Evolutionary conservation across 306 rosid genomes (phyloP).

Genomic region (Betula pendula): DNA sequence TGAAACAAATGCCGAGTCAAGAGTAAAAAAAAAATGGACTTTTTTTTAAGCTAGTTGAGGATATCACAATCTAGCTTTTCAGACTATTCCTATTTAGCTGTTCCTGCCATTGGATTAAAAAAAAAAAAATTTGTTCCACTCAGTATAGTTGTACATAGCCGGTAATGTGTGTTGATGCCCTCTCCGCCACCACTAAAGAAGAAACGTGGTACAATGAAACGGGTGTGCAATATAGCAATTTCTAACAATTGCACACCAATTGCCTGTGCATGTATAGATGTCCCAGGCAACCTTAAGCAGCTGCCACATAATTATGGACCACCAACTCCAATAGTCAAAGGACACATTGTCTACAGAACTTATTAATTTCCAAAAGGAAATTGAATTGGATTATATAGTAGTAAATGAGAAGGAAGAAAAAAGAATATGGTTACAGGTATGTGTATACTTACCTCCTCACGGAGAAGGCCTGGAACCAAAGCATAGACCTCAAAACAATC

Average conservation of each 20-base stretch:
- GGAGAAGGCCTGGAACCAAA: conserved; percentile 96
- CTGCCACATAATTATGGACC: conserved; percentile 1
- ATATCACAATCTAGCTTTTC: not conserved
- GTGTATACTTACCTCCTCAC: conserved; percentile 77
- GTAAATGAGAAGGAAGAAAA: conserved; percentile 11
- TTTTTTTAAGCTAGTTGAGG: not conserved
- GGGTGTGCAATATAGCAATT: not conserved
- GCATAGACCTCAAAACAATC: conserved; percentile 98
- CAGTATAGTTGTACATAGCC: not conserved
- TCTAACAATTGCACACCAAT: not conserved
- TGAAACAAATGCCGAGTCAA: not conserved
- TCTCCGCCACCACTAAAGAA: not conserved
- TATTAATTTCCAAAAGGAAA: not conserved
- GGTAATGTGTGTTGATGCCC: not conserved
- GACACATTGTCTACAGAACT: not conserved
- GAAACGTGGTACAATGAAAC: not conserved
- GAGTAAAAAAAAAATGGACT: not conserved
- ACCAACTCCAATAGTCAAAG: not conserved
- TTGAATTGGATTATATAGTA: not conserved
- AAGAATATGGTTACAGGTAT: conserved; percentile 9
- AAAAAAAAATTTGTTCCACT: not conserved
- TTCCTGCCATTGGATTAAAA: not conserved
- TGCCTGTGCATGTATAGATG: not conserved
- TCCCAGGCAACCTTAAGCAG: not conserved
- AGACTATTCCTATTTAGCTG: not conserved